Evolutionary conservation across 805 yeast genomes (phyloP), one percentile per base, ranked within the genome.

Genomic region (Schwanniomyces yamadae): DNA sequence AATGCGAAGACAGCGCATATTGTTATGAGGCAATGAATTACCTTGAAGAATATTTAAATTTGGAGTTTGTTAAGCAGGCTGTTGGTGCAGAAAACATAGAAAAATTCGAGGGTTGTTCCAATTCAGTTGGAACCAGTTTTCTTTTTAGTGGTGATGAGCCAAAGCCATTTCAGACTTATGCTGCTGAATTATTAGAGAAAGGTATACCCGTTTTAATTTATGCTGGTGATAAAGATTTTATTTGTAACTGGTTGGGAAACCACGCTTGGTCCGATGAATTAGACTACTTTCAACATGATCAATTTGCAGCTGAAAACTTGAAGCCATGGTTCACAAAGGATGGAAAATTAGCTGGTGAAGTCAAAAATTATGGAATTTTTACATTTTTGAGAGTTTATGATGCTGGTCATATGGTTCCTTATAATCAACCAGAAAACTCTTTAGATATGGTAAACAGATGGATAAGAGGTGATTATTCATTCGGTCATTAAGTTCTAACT

Each of bases 331-430:
- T 28, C 15, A 53, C 52, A 17, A 31, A 39, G 18, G 40, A 34
- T 5, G 34, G 37, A 6, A 70, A 71, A 35, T 60, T 66, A 44
- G 75, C 79, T 17, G 98, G 98, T 41, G 78, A 83, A 51, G 82
- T 81, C 19, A 88, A 87, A 68, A 82, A 78, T 53, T 75, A 70
- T 46, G 81, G 81, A 31, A 71, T 76, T 41, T 79, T 90, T 49
- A 84, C 95, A 4, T 91, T 83, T 69, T 71, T 87, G 59, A 77
- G 96, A 59, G 78, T 90, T 7, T 90, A 71, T 52, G 91, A 80
- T 44, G 97, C 95, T 34, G 97, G 97, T 18, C 97, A 91, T 65
- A 89, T 90, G 96, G 96, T 88, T 44, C 97, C 97, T 12, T 82
- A 66, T 53, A 90, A 90, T 63, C 91, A 84, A 67, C 95, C 96